Conservation (phyloP, 148 eudicot species). For the Nepenthes gracilis region DNA sequence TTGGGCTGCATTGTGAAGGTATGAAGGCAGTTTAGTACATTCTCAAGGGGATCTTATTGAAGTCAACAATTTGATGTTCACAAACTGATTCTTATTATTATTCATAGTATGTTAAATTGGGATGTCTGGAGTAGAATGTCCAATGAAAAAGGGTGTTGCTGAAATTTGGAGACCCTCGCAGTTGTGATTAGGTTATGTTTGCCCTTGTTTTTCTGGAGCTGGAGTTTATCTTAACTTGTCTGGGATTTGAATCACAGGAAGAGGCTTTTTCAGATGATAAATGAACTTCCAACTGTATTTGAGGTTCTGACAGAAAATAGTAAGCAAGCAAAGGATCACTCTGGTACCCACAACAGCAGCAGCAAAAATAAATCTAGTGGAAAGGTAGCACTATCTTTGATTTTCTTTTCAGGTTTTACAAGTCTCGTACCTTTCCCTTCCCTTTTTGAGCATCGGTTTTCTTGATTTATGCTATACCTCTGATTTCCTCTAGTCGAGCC, state of each 20-base stretch:
- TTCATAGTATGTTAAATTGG: too few species aligned
- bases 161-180: neutral
- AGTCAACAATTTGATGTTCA: too few species aligned
- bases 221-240: neutral
- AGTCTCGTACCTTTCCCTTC: neutral
- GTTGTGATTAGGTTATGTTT: neutral
- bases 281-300: conserved; percentile 6
- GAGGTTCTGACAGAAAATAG: neutral
- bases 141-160: too few species aligned
- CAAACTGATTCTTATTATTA: too few species aligned
- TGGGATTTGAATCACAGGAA: conserved; percentile 5
- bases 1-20: too few species aligned
- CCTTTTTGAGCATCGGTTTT: neutral
- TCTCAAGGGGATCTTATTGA: too few species aligned
- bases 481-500: neutral
- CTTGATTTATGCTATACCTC: neutral
- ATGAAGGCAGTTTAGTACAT: too few species aligned
- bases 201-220: neutral
- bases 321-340: conserved; percentile 3
- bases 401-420: neutral
- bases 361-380: conserved; percentile 1
- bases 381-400: neutral
- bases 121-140: too few species aligned
- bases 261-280: conserved; percentile 4
- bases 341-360: conserved; percentile 4